phyloP scores from a whole-genome alignment of 1,284 basidiomycete genomes.

The Apiotrichum sp. region DNA sequence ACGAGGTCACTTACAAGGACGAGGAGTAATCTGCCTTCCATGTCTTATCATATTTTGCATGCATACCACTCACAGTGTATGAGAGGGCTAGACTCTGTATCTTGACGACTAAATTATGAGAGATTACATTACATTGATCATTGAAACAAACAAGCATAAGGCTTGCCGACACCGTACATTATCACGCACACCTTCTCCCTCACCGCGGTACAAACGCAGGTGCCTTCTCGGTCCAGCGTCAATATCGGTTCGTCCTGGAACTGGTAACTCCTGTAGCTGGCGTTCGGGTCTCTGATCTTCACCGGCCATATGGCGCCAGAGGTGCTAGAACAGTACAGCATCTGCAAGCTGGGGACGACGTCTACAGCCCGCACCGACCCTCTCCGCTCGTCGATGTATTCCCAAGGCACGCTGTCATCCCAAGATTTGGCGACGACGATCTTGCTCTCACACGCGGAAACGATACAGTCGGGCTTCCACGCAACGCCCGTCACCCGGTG shows the following conservation, averaged over 20 bases:
- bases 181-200: constrained; percentile 20
- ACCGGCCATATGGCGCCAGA: constrained; percentile 23
- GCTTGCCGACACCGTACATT: constrained; percentile 26
- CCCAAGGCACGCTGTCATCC: too few relatives aligned
- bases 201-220: constrained; percentile 67
- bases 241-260: constrained; percentile 54
- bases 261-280: constrained; percentile 60
- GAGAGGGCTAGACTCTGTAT: too few relatives aligned
- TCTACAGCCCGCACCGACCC: not conserved
- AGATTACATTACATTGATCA: not conserved
- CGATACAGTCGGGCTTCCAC: too few relatives aligned
- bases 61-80: not conserved
- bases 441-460: too few relatives aligned
- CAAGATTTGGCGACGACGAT: too few relatives aligned
- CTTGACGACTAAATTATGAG: too few relatives aligned
- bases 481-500: too few relatives aligned
- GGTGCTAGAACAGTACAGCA: constrained; percentile 50
- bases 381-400: too few relatives aligned
- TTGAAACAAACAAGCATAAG: constrained; percentile 17
- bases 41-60: constrained; percentile 45
- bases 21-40: constrained; percentile 48
- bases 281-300: constrained; percentile 27
- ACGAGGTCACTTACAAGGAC: constrained; percentile 41
- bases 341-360: not conserved
- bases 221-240: constrained; percentile 72